Evolutionary conservation across 1,284 basidiomycete species (phyloP).

Genomic region (Gymnopus androsaceus): DNA sequence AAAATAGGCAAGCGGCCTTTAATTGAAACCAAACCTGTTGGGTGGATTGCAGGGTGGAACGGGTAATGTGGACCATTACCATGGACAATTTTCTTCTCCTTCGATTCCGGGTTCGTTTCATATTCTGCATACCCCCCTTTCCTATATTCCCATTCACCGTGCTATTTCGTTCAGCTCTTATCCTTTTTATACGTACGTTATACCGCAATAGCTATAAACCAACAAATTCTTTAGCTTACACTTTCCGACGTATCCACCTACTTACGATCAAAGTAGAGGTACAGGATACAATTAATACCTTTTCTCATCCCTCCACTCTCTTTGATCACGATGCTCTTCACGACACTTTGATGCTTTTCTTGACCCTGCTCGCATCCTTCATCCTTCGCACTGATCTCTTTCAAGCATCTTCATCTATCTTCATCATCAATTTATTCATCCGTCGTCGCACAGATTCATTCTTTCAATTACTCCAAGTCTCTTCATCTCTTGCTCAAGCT

Average conservation of each 20-base stretch:
- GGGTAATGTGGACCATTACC: neutral
- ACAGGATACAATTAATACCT: neutral
- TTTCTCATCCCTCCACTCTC: too few species aligned
- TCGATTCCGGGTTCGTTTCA: neutral
- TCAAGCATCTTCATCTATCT: too few species aligned
- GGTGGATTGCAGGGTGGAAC: neutral
- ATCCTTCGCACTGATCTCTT: too few species aligned
- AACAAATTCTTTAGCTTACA: neutral
- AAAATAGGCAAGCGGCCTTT: neutral
- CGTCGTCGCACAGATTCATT: too few species aligned
- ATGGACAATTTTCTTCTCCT: neutral
- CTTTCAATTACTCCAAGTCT: too few species aligned
- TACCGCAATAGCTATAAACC: neutral
- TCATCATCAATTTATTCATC: too few species aligned
- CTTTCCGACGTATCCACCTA: neutral
- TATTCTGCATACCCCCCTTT: neutral
- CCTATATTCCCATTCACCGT: neutral
- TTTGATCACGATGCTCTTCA: too few species aligned
- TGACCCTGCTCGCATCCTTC: too few species aligned
- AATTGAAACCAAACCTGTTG: neutral
- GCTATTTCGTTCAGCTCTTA: neutral
- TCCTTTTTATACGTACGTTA: neutral
- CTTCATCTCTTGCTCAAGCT: too few species aligned
- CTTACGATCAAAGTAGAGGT: neutral
- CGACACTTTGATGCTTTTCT: too few species aligned